These are phyloP conservation scores for Epichloe elymi DNA, from an alignment of 2,329 filamentous ascomycete species.

Conservation along the genomic window DNA sequence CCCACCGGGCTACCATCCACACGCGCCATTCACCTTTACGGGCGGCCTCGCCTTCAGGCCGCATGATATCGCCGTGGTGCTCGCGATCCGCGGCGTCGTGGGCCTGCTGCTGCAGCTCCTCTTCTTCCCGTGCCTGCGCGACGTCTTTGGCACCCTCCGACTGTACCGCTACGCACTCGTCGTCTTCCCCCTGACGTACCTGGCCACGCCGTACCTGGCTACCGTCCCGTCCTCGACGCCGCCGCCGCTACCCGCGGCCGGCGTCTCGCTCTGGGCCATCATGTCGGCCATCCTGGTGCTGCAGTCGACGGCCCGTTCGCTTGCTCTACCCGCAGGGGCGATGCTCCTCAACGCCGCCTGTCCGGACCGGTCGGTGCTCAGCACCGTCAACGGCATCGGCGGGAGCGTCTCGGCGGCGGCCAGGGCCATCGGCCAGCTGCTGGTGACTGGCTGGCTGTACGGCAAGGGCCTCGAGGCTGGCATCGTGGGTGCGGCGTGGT, in stretches of 20 bases:
- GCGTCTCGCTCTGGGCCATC: slow-evolving; percentile 47
- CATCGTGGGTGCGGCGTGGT: slow-evolving; percentile 36
- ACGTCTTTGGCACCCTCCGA: slow-evolving; percentile 51
- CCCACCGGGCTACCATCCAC: slow-evolving; percentile 15
- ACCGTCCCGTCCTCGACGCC: slow-evolving; percentile 45
- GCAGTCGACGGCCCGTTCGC: slow-evolving; percentile 55
- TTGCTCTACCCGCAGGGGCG: slow-evolving; percentile 34
- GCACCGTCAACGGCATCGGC: slow-evolving; percentile 35
- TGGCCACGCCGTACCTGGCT: slow-evolving; percentile 51
- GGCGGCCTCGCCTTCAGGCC: slow-evolving; percentile 66
- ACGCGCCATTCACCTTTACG: slow-evolving; percentile 49
- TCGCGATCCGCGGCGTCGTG: slow-evolving; percentile 61
- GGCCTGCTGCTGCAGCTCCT: slow-evolving; percentile 51
- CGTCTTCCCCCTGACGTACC: slow-evolving; percentile 62
- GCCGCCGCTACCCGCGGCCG: slow-evolving; percentile 36
- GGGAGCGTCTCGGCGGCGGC: slow-evolving; percentile 47
- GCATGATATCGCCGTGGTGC: slow-evolving; percentile 59
- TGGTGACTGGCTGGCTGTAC: slow-evolving; percentile 47
- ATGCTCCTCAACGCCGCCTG: slow-evolving; percentile 36
- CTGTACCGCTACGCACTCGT: slow-evolving; percentile 57
- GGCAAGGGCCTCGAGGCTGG: slow-evolving; percentile 44
- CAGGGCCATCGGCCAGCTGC: slow-evolving; percentile 42
- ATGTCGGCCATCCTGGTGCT: slow-evolving; percentile 49
- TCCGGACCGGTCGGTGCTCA: slow-evolving; percentile 33
- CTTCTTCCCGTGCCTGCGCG: slow-evolving; percentile 56